Evolutionary conservation across 2,329 filamentous ascomycete genomes (phyloP).

Genomic region (Apiospora saccharicola): DNA sequence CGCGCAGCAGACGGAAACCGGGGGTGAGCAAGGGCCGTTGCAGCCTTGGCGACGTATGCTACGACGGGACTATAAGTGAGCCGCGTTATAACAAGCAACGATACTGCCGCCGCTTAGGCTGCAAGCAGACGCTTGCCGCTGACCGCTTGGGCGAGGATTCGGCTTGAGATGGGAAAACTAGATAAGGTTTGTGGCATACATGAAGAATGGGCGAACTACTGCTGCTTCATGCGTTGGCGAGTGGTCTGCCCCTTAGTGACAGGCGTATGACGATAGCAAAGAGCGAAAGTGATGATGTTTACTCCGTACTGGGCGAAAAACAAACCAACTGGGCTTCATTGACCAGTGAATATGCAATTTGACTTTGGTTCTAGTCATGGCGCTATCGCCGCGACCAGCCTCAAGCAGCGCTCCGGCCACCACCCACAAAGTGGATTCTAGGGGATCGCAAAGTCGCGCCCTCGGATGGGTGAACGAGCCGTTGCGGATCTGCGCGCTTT

Average conservation of each 20-base stretch:
- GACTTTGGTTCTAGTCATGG: neutral
- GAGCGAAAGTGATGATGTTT: neutral
- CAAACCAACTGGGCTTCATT: neutral
- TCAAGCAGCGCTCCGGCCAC: neutral
- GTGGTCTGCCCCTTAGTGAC: neutral
- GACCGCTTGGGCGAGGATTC: neutral
- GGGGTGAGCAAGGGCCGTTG: conserved; percentile 7
- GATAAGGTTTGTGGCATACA: conserved; percentile 12
- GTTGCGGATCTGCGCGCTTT: conserved; percentile 14
- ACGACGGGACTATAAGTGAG: neutral
- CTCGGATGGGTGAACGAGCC: conserved; percentile 1
- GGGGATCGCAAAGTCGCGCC: neutral
- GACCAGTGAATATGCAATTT: neutral
- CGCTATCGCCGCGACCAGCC: neutral
- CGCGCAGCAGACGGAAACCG: neutral
- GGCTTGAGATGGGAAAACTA: neutral
- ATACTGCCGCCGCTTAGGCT: neutral
- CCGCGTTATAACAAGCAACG: conserved; percentile 21
- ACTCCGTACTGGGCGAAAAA: neutral
- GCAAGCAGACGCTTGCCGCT: neutral
- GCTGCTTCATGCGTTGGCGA: neutral
- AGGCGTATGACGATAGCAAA: neutral
- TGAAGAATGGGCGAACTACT: conserved; percentile 14
- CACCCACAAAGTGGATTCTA: neutral
- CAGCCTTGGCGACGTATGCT: conserved; percentile 11